Percentiles rank a stretch among this genome's conserved stretches.
phyloP scores from a whole-genome alignment of 2,329 filamentous ascomycete genomes.

The Ramichloridium luteum region DNA sequence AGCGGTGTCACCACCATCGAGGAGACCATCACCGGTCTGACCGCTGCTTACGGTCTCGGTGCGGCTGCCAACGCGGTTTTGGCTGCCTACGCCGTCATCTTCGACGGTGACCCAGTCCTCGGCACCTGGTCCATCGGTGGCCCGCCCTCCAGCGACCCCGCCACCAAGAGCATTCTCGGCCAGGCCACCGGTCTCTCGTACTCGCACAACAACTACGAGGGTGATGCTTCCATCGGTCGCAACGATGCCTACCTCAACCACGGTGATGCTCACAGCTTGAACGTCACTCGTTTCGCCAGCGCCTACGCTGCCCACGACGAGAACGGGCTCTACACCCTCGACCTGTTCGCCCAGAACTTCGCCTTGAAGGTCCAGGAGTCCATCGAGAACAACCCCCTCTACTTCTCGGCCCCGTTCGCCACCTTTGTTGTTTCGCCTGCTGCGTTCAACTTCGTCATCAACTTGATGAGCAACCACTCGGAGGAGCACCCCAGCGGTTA shows the following conservation, averaged over 20 bases:
- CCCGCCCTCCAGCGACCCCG: conserved; percentile 7
- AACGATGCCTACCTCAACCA: conserved; percentile 17
- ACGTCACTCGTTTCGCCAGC: conserved; percentile 12
- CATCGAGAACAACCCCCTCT: conserved; percentile 22
- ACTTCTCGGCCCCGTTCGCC: conserved; percentile 21
- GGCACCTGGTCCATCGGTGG: conserved; percentile 21
- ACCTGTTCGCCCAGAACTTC: conserved; percentile 11
- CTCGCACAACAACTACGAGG: conserved; percentile 26
- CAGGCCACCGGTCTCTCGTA: conserved; percentile 16
- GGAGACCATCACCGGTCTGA: conserved; percentile 8
- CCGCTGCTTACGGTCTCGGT: conserved; percentile 7
- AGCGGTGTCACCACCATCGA: conserved; percentile 7
- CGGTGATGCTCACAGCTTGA: conserved; percentile 16
- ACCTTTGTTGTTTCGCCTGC: conserved; percentile 15
- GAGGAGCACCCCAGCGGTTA: conserved; percentile 14
- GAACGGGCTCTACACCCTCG: conserved; percentile 12
- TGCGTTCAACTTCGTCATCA: conserved; percentile 20
- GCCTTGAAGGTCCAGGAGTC: conserved; percentile 12
- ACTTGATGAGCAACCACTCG: conserved; percentile 20
- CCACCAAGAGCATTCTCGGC: conserved; percentile 12
- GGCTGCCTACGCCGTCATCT: conserved; percentile 19
- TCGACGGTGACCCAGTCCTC: conserved; percentile 8
- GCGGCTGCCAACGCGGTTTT: conserved; percentile 13
- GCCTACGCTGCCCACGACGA: conserved; percentile 8
- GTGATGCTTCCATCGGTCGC: conserved; percentile 20